phyloP scores from a whole-genome alignment of 306 rosid species.

The Pterocarpus santalinus region DNA sequence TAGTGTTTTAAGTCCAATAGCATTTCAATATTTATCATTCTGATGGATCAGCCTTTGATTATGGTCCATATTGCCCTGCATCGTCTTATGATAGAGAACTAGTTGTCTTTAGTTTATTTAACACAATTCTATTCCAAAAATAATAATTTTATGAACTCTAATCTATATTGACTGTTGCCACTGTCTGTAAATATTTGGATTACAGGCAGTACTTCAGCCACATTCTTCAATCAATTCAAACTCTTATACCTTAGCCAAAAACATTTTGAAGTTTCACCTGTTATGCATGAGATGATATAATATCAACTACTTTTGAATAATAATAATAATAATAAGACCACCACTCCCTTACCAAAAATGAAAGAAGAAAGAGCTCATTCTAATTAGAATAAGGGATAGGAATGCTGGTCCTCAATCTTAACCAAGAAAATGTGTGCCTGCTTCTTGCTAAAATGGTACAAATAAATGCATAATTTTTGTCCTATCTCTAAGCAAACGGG shows the following conservation, averaged over 20 bases:
- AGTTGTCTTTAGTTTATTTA: not conserved
- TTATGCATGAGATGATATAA: conserved; percentile 14
- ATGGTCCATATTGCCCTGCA: not conserved
- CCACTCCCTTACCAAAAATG: not conserved
- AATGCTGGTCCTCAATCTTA: conserved; percentile 11
- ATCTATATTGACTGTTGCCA: not conserved
- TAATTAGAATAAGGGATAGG: conserved; percentile 14
- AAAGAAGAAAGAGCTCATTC: conserved; percentile 37
- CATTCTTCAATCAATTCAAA: conserved; percentile 25
- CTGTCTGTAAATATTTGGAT: conserved; percentile 14
- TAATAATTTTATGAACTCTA: conserved; percentile 17
- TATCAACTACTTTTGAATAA: not conserved
- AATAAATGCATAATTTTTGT: not conserved
- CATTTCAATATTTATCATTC: conserved; percentile 20
- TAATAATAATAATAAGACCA: conserved; percentile 1
- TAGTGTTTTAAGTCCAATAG: not conserved
- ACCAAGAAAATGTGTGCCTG: conserved; percentile 3
- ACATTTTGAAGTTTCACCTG: not conserved
- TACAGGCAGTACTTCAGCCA: conserved; percentile 1
- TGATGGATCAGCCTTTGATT: not conserved
- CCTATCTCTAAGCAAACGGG: conserved; percentile 35
- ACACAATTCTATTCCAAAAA: not conserved
- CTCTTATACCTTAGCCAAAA: not conserved
- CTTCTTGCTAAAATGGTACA: conserved; percentile 18
- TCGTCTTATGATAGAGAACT: not conserved